Conservation (phyloP, 306 rosid species). For the Rosa rugosa region DNA sequence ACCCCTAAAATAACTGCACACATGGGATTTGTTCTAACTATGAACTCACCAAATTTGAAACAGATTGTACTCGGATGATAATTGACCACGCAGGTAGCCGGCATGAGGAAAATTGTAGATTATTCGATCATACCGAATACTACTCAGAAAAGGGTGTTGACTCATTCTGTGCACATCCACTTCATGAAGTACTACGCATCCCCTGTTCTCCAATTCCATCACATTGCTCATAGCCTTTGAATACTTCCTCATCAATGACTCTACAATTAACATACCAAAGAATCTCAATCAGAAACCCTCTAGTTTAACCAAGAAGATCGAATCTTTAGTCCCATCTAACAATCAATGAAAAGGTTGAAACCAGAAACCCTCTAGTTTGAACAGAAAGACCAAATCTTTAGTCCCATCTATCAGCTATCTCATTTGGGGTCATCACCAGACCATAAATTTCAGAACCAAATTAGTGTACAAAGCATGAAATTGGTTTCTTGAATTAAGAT, state of each 20-base stretch:
- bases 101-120: slow-evolving; percentile 33
- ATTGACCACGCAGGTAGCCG: slow-evolving; percentile 14
- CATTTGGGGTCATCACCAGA: slow-evolving; percentile 12
- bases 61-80: neutral
- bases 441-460: neutral
- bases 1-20: neutral
- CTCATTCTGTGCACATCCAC: slow-evolving; percentile 8
- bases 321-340: neutral
- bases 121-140: slow-evolving; percentile 10
- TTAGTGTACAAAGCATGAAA: neutral
- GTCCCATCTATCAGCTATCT: neutral
- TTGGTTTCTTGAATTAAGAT: no score
- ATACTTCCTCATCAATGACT: neutral
- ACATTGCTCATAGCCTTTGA: slow-evolving; percentile 17
- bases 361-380: neutral
- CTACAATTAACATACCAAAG: neutral
- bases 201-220: neutral
- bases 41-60: slow-evolving; percentile 13
- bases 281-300: slow-evolving; percentile 7
- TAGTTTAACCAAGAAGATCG: neutral
- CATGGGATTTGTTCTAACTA: neutral
- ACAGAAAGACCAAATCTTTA: neutral
- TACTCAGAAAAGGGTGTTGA: neutral
- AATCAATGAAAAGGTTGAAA: neutral
- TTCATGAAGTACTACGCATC: slow-evolving; percentile 4